These are phyloP conservation scores for Tylopilus plumbeoviolaceoides DNA, from an alignment of 768 basidiomycete species.

Conservation along the genomic window DNA sequence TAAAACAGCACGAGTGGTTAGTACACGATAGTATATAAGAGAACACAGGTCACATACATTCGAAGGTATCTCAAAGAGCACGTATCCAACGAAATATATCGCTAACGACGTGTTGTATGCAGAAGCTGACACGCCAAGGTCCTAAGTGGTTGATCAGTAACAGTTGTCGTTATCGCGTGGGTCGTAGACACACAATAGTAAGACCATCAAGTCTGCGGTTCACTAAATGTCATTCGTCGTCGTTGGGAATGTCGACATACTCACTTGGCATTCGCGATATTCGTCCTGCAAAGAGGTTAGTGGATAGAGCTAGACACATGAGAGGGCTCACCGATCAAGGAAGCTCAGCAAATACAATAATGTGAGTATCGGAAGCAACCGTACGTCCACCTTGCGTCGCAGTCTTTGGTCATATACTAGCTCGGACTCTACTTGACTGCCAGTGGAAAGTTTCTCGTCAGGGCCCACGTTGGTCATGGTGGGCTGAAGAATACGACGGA, in stretches of 20 bases:
- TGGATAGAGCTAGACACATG: background rate
- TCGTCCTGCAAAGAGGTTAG: conserved; percentile 22
- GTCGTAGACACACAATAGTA: conserved; percentile 33
- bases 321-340: conserved; percentile 32
- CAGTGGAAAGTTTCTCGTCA: background rate
- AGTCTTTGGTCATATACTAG: conserved; percentile 22
- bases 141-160: conserved; percentile 30
- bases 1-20: background rate
- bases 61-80: conserved; percentile 56
- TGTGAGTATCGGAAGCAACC: conserved; percentile 37
- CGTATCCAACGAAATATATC: conserved; percentile 58
- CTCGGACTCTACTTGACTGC: conserved; percentile 1
- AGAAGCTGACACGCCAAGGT: conserved; percentile 44
- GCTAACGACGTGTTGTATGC: conserved; percentile 57
- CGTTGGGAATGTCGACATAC: background rate
- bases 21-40: background rate
- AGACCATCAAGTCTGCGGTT: conserved; percentile 48
- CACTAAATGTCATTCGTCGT: background rate
- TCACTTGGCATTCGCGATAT: conserved; percentile 39
- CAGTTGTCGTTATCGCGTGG: background rate
- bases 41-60: conserved; percentile 36
- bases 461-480: conserved; percentile 9
- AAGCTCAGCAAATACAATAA: conserved; percentile 39
- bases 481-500: background rate
- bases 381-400: conserved; percentile 32